Base-by-base conservation (phyloP, 495 filamentous ascomycete species). In the Trichoderma virens region DNA sequence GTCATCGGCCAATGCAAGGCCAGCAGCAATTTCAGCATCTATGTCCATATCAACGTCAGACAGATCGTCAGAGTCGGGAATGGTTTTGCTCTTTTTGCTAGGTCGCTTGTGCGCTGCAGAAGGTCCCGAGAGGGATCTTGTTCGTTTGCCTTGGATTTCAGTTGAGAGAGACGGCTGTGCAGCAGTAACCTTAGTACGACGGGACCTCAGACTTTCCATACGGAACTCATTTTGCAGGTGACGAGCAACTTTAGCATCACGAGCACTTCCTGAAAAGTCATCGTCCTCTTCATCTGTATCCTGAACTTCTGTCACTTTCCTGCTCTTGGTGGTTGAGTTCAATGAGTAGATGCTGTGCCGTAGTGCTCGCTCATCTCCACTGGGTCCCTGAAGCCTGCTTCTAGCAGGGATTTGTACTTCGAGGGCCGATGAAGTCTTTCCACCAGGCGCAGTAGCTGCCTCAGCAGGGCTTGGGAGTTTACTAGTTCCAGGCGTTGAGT, bases 401-500 rank as follows among this genome's bases (percentile, higher is more conserved):
- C n/a, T 35, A 27, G 61, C 38, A 62, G 61, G 61, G 28, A 62
- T 62, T 18, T 38, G 34, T 16, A 62, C 32, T 43, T 39, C 61
- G 18, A 62, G 35, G 39, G 41, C 25, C 20, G 63, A 27, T 39
- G 27, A 14, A 1, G 51, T 2, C 25, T 28, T 56, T 30, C 18
- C 18, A 18, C n/a, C 41, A 18, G 25, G 14, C 25, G 51, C 9
- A 3, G 23, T 56, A n/a, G 66, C 11, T 9, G 66, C 67, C 1
- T 76, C 75, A 3, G 71, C 74, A 0, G 89, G 85, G 9, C 89
- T 89, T 5, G 80, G 81, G 31, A 79, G 76, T 65, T 84, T 80
- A 71, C 90, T 94, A 14, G 91, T 96, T 25, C 85, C 87, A 9
- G 91, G 90, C 5, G 92, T 96, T 47, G 85, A 86, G 68, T 83